Evolutionary conservation across 1,284 basidiomycete species (phyloP).

Genomic region (Ustilago lituana): DNA sequence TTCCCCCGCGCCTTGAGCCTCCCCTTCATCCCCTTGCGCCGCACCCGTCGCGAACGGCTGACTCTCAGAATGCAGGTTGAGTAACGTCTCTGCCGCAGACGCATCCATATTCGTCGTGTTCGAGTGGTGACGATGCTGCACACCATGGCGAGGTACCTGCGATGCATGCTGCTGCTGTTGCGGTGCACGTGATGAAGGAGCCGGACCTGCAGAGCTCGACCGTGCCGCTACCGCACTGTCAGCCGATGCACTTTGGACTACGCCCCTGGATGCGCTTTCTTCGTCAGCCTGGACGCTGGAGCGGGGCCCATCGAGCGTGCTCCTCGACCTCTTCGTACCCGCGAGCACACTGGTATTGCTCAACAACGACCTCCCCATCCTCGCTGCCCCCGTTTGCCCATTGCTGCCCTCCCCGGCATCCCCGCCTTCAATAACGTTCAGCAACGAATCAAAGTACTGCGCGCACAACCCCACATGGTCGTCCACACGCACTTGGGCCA

Average conservation of each 20-base stretch:
- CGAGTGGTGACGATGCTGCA: slow-evolving; percentile 5
- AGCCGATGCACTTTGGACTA: slow-evolving; percentile 5
- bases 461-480: slow-evolving; percentile 46
- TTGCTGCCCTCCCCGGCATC: slow-evolving; percentile 6
- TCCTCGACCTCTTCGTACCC: slow-evolving; percentile 36
- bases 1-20: background rate
- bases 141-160: no score
- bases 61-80: slow-evolving; percentile 38
- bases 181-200: background rate
- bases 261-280: background rate
- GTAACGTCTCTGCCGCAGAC: slow-evolving; percentile 38
- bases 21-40: background rate
- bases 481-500: slow-evolving; percentile 28
- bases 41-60: slow-evolving; percentile 3
- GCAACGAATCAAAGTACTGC: slow-evolving; percentile 43
- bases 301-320: slow-evolving; percentile 12
- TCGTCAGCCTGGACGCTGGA: slow-evolving; percentile 3
- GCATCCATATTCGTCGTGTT: slow-evolving; percentile 30
- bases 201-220: slow-evolving; percentile 12
- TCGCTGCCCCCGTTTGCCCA: background rate
- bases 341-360: slow-evolving; percentile 16
- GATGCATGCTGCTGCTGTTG: background rate
- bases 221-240: slow-evolving; percentile 4
- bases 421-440: slow-evolving; percentile 47
- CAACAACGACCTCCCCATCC: slow-evolving; percentile 17